Percentiles rank a stretch among this genome's conserved stretches.
phyloP scores from a whole-genome alignment of 2,329 filamentous ascomycete species.

The Teratosphaeria destructans region DNA sequence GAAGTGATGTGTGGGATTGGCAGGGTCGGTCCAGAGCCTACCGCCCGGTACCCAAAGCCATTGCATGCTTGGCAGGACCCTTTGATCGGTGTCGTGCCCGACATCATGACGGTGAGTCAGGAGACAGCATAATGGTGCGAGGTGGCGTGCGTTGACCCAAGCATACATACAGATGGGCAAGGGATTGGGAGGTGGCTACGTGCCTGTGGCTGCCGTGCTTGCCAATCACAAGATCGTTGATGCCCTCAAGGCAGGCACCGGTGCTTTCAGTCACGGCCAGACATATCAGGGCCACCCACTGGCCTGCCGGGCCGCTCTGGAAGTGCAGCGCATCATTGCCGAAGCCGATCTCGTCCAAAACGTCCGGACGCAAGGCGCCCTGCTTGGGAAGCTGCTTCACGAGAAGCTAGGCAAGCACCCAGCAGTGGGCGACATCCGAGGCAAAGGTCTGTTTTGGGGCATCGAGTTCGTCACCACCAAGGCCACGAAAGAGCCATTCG shows the following conservation, averaged over 20 bases:
- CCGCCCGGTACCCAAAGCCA: conserved; percentile 18
- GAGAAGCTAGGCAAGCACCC: conserved; percentile 34
- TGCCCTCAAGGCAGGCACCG: conserved; percentile 34
- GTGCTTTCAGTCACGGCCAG: conserved; percentile 48
- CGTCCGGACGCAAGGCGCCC: conserved; percentile 43
- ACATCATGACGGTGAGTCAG: conserved; percentile 45
- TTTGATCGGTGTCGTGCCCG: conserved; percentile 45
- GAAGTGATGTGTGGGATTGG: conserved; percentile 66
- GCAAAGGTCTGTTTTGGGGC: conserved; percentile 49
- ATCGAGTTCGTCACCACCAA: conserved; percentile 51
- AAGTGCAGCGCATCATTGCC: conserved; percentile 50
- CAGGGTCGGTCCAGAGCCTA: conserved; percentile 38
- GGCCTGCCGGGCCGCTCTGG: conserved; percentile 51
- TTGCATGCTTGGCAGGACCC: conserved; percentile 52
- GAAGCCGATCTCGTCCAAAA: conserved; percentile 50
- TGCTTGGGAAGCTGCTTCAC: conserved; percentile 37
- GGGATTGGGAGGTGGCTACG: conserved; percentile 54
- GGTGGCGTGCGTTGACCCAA: neutral
- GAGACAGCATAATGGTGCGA: neutral
- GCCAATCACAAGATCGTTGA: conserved; percentile 43
- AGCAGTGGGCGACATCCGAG: conserved; percentile 52
- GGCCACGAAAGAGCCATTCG: conserved; percentile 44
- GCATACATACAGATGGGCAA: conserved; percentile 44
- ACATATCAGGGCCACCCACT: conserved; percentile 55
- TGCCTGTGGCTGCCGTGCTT: conserved; percentile 51